Evolutionary conservation across 306 rosid species (phyloP).

Genomic region (Parietaria judaica): DNA sequence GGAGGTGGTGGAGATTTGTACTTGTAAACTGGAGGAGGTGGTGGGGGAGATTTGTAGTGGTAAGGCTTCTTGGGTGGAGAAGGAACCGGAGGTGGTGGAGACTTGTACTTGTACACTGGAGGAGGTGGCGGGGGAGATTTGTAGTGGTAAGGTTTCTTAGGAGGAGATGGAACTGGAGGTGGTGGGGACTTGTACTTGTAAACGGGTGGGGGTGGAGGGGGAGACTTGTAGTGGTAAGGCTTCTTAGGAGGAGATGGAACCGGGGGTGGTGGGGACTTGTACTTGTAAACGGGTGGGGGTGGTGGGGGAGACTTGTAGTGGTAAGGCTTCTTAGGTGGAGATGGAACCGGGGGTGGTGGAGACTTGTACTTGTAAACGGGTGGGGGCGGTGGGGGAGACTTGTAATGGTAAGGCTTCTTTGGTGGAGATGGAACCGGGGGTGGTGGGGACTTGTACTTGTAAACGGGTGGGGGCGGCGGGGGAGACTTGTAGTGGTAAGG

Average conservation of each 20-base stretch:
- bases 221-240: constrained; percentile 14
- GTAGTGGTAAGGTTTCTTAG: constrained; percentile 8
- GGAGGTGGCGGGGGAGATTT: constrained; percentile 28
- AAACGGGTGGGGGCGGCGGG: constrained; percentile 8
- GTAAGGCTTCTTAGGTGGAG: constrained; percentile 11
- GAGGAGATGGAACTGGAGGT: constrained; percentile 6
- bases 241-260: constrained; percentile 1
- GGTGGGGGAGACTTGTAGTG: constrained; percentile 8
- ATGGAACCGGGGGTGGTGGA: constrained; percentile 9
- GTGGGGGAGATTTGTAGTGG: constrained; percentile 5
- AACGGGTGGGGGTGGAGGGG: constrained; percentile 8
- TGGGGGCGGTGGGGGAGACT: constrained; percentile 1
- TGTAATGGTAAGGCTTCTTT: constrained; percentile 11
- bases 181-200: constrained; percentile 15
- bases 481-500: constrained; percentile 22
- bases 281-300: background rate
- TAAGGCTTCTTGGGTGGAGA: constrained; percentile 39
- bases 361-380: constrained; percentile 13
- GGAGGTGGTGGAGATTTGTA: constrained; percentile 9
- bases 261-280: constrained; percentile 23
- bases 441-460: constrained; percentile 11
- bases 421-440: constrained; percentile 18
- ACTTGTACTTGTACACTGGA: constrained; percentile 25
- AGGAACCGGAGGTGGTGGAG: constrained; percentile 34
- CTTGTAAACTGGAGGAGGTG: background rate